Base-by-base conservation (phyloP, 1,284 basidiomycete genomes). In the Cryptococcus sp. region DNA sequence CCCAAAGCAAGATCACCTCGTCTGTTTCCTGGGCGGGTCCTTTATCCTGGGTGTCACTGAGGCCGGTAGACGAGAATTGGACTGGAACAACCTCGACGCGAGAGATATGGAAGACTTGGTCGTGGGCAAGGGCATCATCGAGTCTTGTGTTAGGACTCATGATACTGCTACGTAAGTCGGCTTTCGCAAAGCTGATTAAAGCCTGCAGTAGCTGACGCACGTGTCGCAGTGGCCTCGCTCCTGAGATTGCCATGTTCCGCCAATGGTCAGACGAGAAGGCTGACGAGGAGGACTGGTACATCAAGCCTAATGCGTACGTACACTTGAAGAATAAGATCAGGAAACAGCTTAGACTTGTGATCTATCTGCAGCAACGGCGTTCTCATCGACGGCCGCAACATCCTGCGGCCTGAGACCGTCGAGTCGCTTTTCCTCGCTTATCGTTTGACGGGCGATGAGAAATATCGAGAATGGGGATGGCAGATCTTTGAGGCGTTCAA, bases 1-100 rank as follows among this genome's bases (percentile, higher is more conserved):
- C 1, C 88, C 89, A 16, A 95, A 96, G 77, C 94, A 98, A 80
- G 94, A 98, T 75, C 94, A 97, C 76, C 85, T 98, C 20, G 93
- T 92, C 1, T 97, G 94, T 78, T 98, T 97, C 86, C 80, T 97
- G 47, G 93, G 89, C 39, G 93, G 93, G 5, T 89, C 90, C 2
- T 84, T 97, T 66, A 88, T 97, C 83, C 84, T 97, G 6, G 93
- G 94, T 20, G 89, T 93, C 15, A 89, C 88, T 1, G 87, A 86
- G 35, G 84, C 87, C 0, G 85, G 86, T 2, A 76, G 87, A 4
- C 86, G 66, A 40, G 56, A 53, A 20, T 49, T 66, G 7, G 66
- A 69, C 45, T 76, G 74, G 74, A 46, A 60, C 19, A 51, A 68
- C 22, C 59, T 91, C 7, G 81, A 85, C 1, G 74, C 79, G 22